Evolutionary conservation across 2,329 filamentous ascomycete species (phyloP), one percentile per base, ranked within the genome.

Genomic region (Fusarium chuoi): DNA sequence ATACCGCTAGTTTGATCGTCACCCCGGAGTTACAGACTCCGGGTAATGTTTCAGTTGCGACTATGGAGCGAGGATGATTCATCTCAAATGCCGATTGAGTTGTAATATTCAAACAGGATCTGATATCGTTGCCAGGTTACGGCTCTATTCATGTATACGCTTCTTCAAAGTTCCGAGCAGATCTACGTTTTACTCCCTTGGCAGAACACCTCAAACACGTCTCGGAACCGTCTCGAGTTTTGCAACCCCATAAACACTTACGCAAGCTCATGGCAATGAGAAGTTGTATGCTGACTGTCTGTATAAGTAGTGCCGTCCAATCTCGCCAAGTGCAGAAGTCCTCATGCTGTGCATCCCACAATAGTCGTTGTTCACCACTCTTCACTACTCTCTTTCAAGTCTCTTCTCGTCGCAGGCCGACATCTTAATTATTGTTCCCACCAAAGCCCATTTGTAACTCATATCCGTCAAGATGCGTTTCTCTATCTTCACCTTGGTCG

Each of bases 361-460:
- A 30, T 54, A 55, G 33, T 54, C 44, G 45, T 73, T 44, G 36
- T 60, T 41, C 35, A 45, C 42, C 36, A 62, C 49, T 38, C 30
- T 51, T 49, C 59, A 59, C 41, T 30, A 61, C 44, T 62, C 57
- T 56, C 38, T 56, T 61, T 44, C 45, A 64, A 56, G 52, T 61
- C 57, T 68, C 52, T 80, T 78, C 78, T 82, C 79, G 86, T 88
- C 87, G 87, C 87, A 85, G 87, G 86, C 79, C 87, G 86, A 88
- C 86, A 79, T 81, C 36, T 77, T 64, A 66, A 76, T 79, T 75
- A 79, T 74, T 60, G 74, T 15, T 48, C 46, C 42, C 58, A 63
- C 39, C 46, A 57, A 49, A 45, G 35, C 44, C 75, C 74, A 69
- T 77, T 63, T 54, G 60, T 59, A 51, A 52, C 41, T 48, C 20